Evolutionary conservation across 2,329 filamentous ascomycete species (phyloP).

Genomic region (Dactylella cylindrospora): DNA sequence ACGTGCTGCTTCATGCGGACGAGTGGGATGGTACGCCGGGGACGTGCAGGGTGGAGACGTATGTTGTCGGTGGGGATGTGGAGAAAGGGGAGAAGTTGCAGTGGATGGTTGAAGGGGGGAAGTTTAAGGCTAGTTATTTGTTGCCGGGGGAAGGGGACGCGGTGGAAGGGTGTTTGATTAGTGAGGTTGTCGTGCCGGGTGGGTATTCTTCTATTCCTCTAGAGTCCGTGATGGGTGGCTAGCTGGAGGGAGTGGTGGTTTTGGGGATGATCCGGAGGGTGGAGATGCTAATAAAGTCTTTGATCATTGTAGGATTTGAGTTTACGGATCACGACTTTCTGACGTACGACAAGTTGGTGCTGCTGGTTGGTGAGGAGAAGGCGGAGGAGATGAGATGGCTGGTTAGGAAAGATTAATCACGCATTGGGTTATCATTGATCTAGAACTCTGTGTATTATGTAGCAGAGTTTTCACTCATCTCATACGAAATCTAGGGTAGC

Average conservation of each 20-base stretch:
- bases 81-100: slow-evolving; percentile 63
- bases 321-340: slow-evolving; percentile 69
- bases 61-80: slow-evolving; percentile 64
- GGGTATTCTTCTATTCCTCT: slow-evolving; percentile 2
- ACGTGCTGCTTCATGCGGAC: slow-evolving; percentile 65
- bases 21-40: slow-evolving; percentile 51
- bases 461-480: too few species aligned
- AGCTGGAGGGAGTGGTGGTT: not conserved
- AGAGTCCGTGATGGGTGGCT: slow-evolving; percentile 57
- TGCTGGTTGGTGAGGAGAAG: slow-evolving; percentile 59
- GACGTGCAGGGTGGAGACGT: slow-evolving; percentile 60
- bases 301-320: slow-evolving; percentile 69
- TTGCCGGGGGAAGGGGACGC: slow-evolving; percentile 44
- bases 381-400: slow-evolving; percentile 54
- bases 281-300: too few species aligned
- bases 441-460: too few species aligned
- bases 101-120: slow-evolving; percentile 69
- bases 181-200: slow-evolving; percentile 19
- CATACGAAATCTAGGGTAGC: too few species aligned
- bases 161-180: slow-evolving; percentile 57
- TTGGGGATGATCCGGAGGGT: too few species aligned
- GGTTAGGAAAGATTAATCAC: slow-evolving; percentile 10
- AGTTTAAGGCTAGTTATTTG: slow-evolving; percentile 64
- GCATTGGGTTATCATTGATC: too few species aligned
- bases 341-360: slow-evolving; percentile 56